A percentile compares a stretch with the other conserved stretches of the same genome.
These are phyloP conservation scores for Penicillium corylophilum DNA, from an alignment of 2,329 filamentous ascomycete genomes.

Conservation along the genomic window DNA sequence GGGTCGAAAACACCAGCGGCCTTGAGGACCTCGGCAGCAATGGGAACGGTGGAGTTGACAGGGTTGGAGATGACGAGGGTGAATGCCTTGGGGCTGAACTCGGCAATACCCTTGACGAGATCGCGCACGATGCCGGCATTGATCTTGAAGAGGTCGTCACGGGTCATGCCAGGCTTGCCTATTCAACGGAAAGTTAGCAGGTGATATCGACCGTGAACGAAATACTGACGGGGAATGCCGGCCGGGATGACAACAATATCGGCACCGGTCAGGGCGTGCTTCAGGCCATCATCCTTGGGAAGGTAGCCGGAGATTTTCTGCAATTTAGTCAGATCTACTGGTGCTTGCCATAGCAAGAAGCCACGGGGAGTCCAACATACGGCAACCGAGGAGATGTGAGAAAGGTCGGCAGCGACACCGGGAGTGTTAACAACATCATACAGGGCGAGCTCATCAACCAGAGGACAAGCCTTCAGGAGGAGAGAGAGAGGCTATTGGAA, in stretches of 20 bases:
- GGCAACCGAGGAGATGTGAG: conserved; percentile 90
- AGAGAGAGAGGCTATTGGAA: conserved; percentile 80
- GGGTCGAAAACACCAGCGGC: conserved; percentile 88
- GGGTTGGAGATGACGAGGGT: conserved; percentile 98
- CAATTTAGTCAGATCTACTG: conserved; percentile 28
- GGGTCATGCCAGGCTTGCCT: conserved; percentile 99
- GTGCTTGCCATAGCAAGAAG: neutral
- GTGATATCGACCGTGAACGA: neutral
- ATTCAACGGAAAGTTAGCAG: conserved; percentile 9
- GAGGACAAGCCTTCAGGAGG: conserved; percentile 85
- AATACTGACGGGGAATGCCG: conserved; percentile 87
- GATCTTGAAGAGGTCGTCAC: conserved; percentile 99
- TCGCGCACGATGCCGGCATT: conserved; percentile 97
- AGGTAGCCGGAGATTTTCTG: conserved; percentile 87
- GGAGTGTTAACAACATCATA: conserved; percentile 99
- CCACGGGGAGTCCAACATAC: conserved; percentile 51
- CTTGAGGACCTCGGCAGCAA: conserved; percentile 96
- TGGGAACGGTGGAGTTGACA: conserved; percentile 98
- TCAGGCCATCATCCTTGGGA: conserved; percentile 79
- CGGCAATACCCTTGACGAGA: conserved; percentile 81
- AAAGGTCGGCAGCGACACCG: conserved; percentile 92
- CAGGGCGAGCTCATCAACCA: conserved; percentile 87
- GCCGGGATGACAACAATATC: conserved; percentile 97
- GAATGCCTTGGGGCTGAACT: conserved; percentile 88
- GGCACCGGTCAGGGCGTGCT: conserved; percentile 84